These are phyloP conservation scores for Hirschioporus abietinus DNA, from an alignment of 768 basidiomycete genomes.

Conservation along the genomic window DNA sequence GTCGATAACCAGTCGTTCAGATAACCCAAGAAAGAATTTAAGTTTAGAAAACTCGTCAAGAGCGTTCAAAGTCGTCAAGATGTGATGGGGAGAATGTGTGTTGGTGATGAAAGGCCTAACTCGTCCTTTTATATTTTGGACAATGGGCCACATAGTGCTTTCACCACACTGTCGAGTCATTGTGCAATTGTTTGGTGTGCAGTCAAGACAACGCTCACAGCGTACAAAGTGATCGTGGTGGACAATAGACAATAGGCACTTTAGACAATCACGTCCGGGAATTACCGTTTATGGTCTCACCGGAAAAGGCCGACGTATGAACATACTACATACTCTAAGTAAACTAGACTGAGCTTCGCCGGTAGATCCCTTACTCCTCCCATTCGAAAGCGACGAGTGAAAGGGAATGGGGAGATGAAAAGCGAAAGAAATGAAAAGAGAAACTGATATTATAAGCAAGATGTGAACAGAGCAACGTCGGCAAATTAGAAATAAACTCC, in stretches of 20 bases:
- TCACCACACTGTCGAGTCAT: not conserved
- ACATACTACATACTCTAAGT: no score
- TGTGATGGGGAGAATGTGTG: not conserved
- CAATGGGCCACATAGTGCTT: not conserved
- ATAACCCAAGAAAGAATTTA: not conserved
- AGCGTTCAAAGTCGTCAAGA: not conserved
- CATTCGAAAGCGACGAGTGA: no score
- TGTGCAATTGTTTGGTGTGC: not conserved
- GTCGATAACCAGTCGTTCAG: not conserved
- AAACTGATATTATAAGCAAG: no score
- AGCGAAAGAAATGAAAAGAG: no score
- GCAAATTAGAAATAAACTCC: no score
- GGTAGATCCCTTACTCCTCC: no score
- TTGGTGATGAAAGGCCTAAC: not conserved
- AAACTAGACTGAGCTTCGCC: no score
- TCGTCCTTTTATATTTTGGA: not conserved
- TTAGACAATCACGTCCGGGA: no score
- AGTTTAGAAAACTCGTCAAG: not conserved
- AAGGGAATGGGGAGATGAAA: no score
- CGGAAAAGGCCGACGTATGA: no score
- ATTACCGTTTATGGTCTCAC: no score
- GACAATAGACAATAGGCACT: not conserved
- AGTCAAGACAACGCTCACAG: not conserved
- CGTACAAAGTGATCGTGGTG: not conserved
- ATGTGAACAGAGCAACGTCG: no score